Conservation (phyloP, 2,329 filamentous ascomycete genomes). For the Hysterium pulicare region DNA sequence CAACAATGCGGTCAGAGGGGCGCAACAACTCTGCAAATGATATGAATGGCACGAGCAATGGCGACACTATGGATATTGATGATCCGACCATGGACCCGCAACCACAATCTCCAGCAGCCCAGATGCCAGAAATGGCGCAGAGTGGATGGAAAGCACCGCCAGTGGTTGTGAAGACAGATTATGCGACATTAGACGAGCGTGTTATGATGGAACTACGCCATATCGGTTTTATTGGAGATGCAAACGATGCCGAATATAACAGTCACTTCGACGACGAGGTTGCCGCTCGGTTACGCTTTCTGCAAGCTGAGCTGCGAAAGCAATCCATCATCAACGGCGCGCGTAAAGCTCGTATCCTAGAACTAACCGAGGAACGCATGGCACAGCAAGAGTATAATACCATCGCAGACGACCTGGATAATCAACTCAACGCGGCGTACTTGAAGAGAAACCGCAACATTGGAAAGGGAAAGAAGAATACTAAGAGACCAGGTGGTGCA, state of each 20-base stretch:
- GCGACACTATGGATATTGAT: constrained; percentile 46
- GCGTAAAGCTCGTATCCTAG: constrained; percentile 79
- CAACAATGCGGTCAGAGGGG: constrained; percentile 75
- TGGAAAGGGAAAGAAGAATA: constrained; percentile 87
- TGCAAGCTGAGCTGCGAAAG: constrained; percentile 78
- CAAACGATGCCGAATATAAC: constrained; percentile 77
- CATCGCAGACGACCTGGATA: constrained; percentile 93
- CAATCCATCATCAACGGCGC: constrained; percentile 87
- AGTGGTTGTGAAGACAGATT: constrained; percentile 70
- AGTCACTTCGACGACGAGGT: constrained; percentile 92
- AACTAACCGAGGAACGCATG: constrained; percentile 87
- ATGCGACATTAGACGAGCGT: constrained; percentile 82
- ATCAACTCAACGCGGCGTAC: constrained; percentile 91
- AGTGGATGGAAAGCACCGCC: constrained; percentile 76
- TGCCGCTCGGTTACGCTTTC: constrained; percentile 77
- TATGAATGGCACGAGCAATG: constrained; percentile 51
- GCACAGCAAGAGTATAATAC: constrained; percentile 96
- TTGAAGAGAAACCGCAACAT: constrained; percentile 92
- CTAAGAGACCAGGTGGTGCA: constrained; percentile 71
- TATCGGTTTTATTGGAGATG: constrained; percentile 79
- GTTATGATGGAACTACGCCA: constrained; percentile 87
- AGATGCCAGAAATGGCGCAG: constrained; percentile 72
- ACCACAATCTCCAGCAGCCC: constrained; percentile 57
- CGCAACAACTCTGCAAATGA: constrained; percentile 55
- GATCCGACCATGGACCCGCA: constrained; percentile 34